These are phyloP conservation scores for Cymbopogon citratus DNA, from an alignment of 176 grass and related monocot species.

Conservation along the genomic window DNA sequence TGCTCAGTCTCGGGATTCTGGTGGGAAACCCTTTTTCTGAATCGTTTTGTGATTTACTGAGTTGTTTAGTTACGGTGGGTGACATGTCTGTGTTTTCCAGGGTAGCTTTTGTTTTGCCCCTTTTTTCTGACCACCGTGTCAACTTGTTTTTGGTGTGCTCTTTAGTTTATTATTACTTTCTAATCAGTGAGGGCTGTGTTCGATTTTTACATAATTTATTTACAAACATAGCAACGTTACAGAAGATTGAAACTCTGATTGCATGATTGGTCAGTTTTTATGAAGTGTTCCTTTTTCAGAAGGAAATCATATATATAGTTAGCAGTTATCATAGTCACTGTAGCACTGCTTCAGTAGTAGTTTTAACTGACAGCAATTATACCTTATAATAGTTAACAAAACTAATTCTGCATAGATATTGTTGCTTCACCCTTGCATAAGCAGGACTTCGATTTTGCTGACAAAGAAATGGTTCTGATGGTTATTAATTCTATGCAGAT, in stretches of 20 bases:
- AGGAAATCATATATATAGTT: background rate
- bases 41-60: background rate
- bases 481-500: conserved; percentile 39
- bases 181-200: background rate
- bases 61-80: background rate
- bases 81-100: background rate
- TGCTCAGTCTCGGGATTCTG: conserved; percentile 28
- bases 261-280: background rate
- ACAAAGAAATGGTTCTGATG: conserved; percentile 19
- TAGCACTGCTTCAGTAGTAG: background rate
- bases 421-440: background rate
- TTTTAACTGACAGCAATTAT: background rate
- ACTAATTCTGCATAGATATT: background rate
- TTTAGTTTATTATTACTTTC: background rate
- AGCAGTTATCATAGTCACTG: background rate
- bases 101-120: background rate
- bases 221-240: background rate
- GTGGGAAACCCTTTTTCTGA: background rate
- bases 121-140: background rate
- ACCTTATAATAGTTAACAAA: conserved; percentile 7
- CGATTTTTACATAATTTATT: background rate
- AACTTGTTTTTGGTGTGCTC: background rate
- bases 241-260: background rate
- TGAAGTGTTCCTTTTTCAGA: background rate
- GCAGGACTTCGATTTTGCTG: background rate